Evolutionary conservation across 192 early-diverging fungal genomes (phyloP).

Genomic region (Gamsiella multidivaricata): DNA sequence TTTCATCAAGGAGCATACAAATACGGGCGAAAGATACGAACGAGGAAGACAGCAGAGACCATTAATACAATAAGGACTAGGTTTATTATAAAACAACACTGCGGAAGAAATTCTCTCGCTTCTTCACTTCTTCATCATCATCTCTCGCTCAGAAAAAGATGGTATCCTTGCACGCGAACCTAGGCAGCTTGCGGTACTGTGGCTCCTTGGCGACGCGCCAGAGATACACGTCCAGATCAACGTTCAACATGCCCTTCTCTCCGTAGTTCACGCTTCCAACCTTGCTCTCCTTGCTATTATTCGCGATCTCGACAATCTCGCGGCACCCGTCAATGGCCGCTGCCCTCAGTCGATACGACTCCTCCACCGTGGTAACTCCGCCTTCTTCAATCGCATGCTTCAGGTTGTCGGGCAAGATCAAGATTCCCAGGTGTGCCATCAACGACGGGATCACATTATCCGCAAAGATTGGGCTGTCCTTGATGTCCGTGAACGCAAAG

Average conservation of each 20-base stretch:
- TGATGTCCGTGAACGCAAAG: slow-evolving; percentile 77
- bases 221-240: slow-evolving; percentile 74
- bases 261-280: slow-evolving; percentile 42
- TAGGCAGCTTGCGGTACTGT: slow-evolving; percentile 63
- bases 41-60: too few relatives aligned
- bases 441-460: slow-evolving; percentile 83
- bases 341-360: slow-evolving; percentile 73
- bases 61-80: too few relatives aligned
- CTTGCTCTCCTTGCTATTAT: slow-evolving; percentile 18
- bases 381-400: slow-evolving; percentile 57
- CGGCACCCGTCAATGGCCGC: slow-evolving; percentile 75
- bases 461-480: slow-evolving; percentile 74
- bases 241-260: slow-evolving; percentile 50
- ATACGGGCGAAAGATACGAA: too few relatives aligned
- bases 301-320: slow-evolving; percentile 60
- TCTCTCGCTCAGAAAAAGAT: slow-evolving; percentile 69
- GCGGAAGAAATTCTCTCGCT: neutral
- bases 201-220: slow-evolving; percentile 81
- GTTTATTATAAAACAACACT: too few relatives aligned
- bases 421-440: slow-evolving; percentile 65
- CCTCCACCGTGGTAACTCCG: slow-evolving; percentile 61
- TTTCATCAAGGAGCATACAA: too few relatives aligned
- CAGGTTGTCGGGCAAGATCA: slow-evolving; percentile 59
- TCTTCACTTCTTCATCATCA: neutral
- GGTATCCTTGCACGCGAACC: slow-evolving; percentile 72